phyloP scores from a whole-genome alignment of 164 flowering plant species.

The Chimonanthus salicifolius region DNA sequence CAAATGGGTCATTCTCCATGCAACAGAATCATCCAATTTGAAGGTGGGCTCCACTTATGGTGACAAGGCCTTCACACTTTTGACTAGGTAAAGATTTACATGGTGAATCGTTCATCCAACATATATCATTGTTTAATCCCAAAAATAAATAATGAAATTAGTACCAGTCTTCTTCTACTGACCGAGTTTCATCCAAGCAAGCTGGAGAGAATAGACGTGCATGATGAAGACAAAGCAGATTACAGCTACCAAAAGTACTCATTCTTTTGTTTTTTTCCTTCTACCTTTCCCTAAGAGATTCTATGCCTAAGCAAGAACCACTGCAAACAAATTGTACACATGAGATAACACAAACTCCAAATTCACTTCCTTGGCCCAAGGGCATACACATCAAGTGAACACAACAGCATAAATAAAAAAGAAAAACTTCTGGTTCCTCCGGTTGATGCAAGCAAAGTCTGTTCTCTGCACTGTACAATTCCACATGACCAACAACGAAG shows the following conservation, averaged over 20 bases:
- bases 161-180: background rate
- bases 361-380: background rate
- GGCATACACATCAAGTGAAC: background rate
- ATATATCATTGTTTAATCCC: background rate
- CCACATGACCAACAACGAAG: constrained; percentile 28
- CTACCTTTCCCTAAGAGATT: background rate
- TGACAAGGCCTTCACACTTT: background rate
- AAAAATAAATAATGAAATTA: no score
- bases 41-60: background rate
- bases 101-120: background rate
- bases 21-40: background rate
- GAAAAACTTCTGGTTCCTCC: constrained; percentile 18
- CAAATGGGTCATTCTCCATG: background rate
- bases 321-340: background rate
- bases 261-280: background rate
- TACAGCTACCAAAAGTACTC: background rate
- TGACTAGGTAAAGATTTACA: no score
- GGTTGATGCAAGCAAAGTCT: constrained; percentile 39
- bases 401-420: background rate
- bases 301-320: background rate
- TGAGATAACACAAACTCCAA: background rate
- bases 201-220: background rate
- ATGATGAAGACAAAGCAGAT: background rate
- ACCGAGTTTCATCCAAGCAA: background rate
- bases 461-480: constrained; percentile 62